phyloP scores from a whole-genome alignment of 176 grass and related monocot genomes.

The Lolium perenne region DNA sequence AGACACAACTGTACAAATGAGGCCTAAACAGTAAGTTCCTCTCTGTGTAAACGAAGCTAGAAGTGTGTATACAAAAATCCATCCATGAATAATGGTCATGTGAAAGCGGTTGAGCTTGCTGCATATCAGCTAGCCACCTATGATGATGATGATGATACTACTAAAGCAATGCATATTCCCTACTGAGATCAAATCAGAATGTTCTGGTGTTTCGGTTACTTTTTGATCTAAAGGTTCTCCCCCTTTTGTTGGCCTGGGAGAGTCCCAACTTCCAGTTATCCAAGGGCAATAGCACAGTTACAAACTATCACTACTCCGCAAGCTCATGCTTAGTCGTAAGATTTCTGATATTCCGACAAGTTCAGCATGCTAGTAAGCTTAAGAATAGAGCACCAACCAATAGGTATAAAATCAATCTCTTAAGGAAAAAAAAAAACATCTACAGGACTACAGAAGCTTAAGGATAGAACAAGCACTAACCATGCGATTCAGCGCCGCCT shows the following conservation, averaged over 20 bases:
- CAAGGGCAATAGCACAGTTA: not conserved
- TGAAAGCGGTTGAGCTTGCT: not conserved
- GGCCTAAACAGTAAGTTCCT: not conserved
- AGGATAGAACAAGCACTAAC: conserved; percentile 38
- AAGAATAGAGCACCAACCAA: not conserved
- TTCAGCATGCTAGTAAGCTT: not conserved
- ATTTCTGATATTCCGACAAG: not conserved
- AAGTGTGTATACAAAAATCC: not conserved
- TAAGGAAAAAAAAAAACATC: not conserved
- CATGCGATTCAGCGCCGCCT: conserved; percentile 48
- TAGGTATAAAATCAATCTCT: not conserved
- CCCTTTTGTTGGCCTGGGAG: not conserved
- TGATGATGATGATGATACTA: not conserved
- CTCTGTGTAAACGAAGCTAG: not conserved
- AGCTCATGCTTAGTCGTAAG: not conserved
- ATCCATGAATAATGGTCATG: not conserved
- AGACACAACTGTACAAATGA: not conserved
- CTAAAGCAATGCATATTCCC: not conserved
- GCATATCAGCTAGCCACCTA: not conserved
- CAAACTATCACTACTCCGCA: not conserved
- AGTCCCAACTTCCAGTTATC: not conserved
- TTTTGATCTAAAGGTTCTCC: conserved; percentile 9
- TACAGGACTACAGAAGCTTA: no score
- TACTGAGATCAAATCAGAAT: conserved; percentile 27
- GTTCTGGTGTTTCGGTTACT: conserved; percentile 26